Evolutionary conservation across 2,329 filamentous ascomycete species (phyloP).

Genomic region (Aspergillus piperis): DNA sequence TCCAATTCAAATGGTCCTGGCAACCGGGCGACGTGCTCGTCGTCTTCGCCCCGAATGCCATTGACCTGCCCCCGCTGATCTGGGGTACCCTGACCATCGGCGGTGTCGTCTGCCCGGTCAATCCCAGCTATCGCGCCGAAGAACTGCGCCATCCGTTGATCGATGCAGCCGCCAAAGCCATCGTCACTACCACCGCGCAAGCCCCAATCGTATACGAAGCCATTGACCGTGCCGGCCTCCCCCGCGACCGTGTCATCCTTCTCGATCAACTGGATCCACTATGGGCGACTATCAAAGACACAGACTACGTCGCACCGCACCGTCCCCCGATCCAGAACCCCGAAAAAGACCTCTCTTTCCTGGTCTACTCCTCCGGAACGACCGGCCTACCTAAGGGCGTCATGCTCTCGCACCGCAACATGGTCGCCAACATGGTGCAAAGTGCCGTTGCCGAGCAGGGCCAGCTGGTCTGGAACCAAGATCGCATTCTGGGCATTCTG

Average conservation of each 20-base stretch:
- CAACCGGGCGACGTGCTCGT: slow-evolving; percentile 23
- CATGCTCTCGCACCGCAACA: slow-evolving; percentile 21
- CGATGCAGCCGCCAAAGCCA: slow-evolving; percentile 13
- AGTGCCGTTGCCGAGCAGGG: slow-evolving; percentile 8
- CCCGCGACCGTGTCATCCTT: slow-evolving; percentile 12
- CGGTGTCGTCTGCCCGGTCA: slow-evolving; percentile 30
- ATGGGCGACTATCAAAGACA: not conserved
- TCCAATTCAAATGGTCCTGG: slow-evolving; percentile 21
- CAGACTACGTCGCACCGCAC: not conserved
- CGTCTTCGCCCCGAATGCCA: slow-evolving; percentile 19
- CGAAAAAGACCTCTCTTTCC: slow-evolving; percentile 16
- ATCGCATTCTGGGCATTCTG: slow-evolving; percentile 16
- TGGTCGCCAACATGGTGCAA: slow-evolving; percentile 19
- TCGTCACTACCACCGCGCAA: slow-evolving; percentile 15
- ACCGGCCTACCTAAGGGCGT: slow-evolving; percentile 31
- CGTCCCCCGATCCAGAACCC: slow-evolving; percentile 8
- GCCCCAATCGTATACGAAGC: slow-evolving; percentile 12
- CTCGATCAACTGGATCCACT: slow-evolving; percentile 12
- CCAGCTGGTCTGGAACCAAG: slow-evolving; percentile 11
- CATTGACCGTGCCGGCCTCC: slow-evolving; percentile 8
- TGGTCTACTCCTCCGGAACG: slow-evolving; percentile 33
- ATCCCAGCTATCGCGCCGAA: slow-evolving; percentile 25
- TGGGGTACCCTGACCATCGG: slow-evolving; percentile 28
- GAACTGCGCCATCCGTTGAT: slow-evolving; percentile 23
- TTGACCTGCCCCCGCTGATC: slow-evolving; percentile 16